Percentiles rank a stretch among this genome's conserved stretches.
These are phyloP conservation scores for Starmerella stigmatis DNA, from an alignment of 805 yeast species.

Conservation along the genomic window DNA sequence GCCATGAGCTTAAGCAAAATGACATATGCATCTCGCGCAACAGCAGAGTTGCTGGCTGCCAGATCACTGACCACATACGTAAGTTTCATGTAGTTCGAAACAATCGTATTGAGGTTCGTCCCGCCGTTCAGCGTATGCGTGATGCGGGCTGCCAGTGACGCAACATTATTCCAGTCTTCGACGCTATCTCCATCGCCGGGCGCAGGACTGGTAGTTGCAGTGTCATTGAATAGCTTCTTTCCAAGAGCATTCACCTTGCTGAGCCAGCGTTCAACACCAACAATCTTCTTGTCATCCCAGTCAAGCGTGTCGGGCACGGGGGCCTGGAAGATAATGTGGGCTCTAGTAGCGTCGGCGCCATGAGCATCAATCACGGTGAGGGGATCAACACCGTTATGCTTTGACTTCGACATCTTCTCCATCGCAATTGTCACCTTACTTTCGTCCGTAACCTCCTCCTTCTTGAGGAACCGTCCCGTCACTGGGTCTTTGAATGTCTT, in stretches of 20 bases:
- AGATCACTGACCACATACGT: slow-evolving; percentile 39
- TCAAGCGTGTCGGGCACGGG: slow-evolving; percentile 70
- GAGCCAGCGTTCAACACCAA: slow-evolving; percentile 83
- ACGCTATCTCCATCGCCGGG: slow-evolving; percentile 37
- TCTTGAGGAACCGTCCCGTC: slow-evolving; percentile 64
- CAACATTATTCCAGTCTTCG: slow-evolving; percentile 48
- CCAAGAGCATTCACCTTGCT: slow-evolving; percentile 36
- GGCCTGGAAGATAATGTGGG: slow-evolving; percentile 85
- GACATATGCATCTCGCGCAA: slow-evolving; percentile 27
- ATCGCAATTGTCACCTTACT: slow-evolving; percentile 44
- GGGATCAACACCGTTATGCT: slow-evolving; percentile 91
- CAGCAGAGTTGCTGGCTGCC: slow-evolving; percentile 32
- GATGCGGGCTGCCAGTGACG: slow-evolving; percentile 39
- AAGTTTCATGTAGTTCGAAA: slow-evolving; percentile 82
- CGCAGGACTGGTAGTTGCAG: not conserved
- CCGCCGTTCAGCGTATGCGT: slow-evolving; percentile 50
- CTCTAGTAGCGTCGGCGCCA: slow-evolving; percentile 92
- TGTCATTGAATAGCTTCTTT: slow-evolving; percentile 23
- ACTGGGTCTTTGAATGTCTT: slow-evolving; percentile 64
- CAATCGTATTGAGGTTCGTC: slow-evolving; percentile 66
- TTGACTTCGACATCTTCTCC: slow-evolving; percentile 96
- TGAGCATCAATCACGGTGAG: slow-evolving; percentile 56
- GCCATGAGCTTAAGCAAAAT: slow-evolving; percentile 53
- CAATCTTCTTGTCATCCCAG: slow-evolving; percentile 85
- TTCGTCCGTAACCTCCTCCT: slow-evolving; percentile 43